Evolutionary conservation across 495 filamentous ascomycete species (phyloP).

Genomic region (Alectoria sarmentosa): DNA sequence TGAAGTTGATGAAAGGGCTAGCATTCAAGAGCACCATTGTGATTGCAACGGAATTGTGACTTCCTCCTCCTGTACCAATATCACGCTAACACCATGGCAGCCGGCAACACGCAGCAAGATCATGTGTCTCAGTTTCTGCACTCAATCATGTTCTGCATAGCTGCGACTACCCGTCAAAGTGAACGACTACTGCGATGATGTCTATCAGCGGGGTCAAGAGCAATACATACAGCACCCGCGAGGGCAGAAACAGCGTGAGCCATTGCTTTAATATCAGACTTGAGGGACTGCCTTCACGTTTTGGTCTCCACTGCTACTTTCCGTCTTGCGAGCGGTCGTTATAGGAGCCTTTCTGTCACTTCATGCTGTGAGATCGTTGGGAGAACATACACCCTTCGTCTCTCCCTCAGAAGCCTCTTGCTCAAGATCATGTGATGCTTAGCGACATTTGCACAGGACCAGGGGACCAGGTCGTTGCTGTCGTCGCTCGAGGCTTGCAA

Average conservation of each 20-base stretch:
- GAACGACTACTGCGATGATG: not conserved
- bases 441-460: not conserved
- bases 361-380: not conserved
- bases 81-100: not conserved
- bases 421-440: not conserved
- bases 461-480: not conserved
- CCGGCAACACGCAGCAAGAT: conserved; percentile 12
- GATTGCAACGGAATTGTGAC: not conserved
- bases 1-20: not conserved
- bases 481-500: not conserved
- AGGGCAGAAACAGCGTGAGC: not conserved
- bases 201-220: not conserved
- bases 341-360: not conserved
- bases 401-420: not conserved
- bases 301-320: not conserved
- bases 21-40: not conserved
- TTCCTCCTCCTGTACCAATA: not conserved
- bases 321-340: not conserved
- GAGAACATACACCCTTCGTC: not conserved
- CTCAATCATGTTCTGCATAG: not conserved
- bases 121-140: conserved; percentile 1
- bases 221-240: not conserved
- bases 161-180: conserved; percentile 7
- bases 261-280: not conserved
- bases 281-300: not conserved